phyloP scores from a whole-genome alignment of 2,329 filamentous ascomycete species.

The Fusarium xylarioides region DNA sequence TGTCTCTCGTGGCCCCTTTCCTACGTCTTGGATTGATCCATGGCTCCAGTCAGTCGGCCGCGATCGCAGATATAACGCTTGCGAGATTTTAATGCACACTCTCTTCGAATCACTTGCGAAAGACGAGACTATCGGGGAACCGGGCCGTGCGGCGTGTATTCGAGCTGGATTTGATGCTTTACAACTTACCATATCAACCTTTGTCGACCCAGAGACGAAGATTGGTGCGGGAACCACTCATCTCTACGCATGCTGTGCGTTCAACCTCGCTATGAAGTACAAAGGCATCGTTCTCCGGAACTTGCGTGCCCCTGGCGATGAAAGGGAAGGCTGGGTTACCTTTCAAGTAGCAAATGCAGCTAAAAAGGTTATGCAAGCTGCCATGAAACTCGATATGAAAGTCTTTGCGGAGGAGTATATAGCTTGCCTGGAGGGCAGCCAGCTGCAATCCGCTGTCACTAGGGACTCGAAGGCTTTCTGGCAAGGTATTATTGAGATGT shows the following conservation, averaged over 20 bases:
- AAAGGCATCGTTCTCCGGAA: conserved; percentile 64
- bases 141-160: conserved; percentile 69
- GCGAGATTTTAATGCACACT: conserved; percentile 79
- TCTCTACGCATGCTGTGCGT: conserved; percentile 70
- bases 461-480: conserved; percentile 67
- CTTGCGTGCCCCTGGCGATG: conserved; percentile 40
- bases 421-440: conserved; percentile 67
- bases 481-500: conserved; percentile 67
- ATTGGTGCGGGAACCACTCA: conserved; percentile 62
- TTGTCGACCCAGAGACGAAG: conserved; percentile 57
- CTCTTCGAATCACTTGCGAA: conserved; percentile 73
- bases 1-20: conserved; percentile 64
- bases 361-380: conserved; percentile 60
- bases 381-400: conserved; percentile 59
- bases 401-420: conserved; percentile 57
- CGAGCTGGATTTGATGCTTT: conserved; percentile 71
- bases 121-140: conserved; percentile 61
- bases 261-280: conserved; percentile 72
- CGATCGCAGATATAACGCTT: conserved; percentile 80
- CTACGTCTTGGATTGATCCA: conserved; percentile 80
- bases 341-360: conserved; percentile 57
- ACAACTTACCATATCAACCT: conserved; percentile 65
- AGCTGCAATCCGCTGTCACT: conserved; percentile 72
- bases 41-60: conserved; percentile 82
- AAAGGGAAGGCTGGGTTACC: conserved; percentile 50